These are phyloP conservation scores for Rhodofomes roseus DNA, from an alignment of 1,284 basidiomycete genomes.

Conservation along the genomic window DNA sequence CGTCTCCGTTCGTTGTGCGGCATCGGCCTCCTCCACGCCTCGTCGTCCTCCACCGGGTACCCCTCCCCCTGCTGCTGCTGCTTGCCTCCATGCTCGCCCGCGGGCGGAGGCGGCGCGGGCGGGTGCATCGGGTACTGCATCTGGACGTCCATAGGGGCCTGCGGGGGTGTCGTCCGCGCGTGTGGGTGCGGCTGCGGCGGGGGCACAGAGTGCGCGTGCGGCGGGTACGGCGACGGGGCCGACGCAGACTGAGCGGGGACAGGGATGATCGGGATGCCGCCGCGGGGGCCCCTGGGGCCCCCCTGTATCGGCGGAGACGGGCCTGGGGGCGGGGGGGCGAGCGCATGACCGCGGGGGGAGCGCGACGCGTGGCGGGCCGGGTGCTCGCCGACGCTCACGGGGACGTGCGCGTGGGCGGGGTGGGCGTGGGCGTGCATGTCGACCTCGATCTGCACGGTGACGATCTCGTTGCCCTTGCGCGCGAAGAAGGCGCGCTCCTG, in stretches of 20 bases:
- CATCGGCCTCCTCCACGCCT: conserved; percentile 62
- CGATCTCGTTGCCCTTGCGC: conserved; percentile 67
- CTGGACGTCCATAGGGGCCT: neutral
- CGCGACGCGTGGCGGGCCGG: conserved; percentile 8
- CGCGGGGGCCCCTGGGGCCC: neutral
- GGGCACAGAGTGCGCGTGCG: conserved; percentile 12
- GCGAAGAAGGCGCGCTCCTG: conserved; percentile 77
- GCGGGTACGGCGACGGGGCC: conserved; percentile 47
- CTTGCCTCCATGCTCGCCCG: neutral
- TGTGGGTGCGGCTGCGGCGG: neutral
- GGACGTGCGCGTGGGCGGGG: no score
- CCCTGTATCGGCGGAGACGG: neutral
- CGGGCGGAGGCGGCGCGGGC: neutral
- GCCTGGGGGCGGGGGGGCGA: neutral
- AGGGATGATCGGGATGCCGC: conserved; percentile 12
- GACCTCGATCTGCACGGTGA: conserved; percentile 64
- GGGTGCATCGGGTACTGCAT: conserved; percentile 5
- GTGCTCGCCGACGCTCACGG: no score
- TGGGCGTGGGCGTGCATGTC: conserved; percentile 32
- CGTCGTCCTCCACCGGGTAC: conserved; percentile 41
- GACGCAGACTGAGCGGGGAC: conserved; percentile 16
- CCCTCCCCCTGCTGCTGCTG: conserved; percentile 16
- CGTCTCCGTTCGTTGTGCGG: conserved; percentile 65
- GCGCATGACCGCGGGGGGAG: conserved; percentile 11
- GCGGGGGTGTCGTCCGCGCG: neutral